These are phyloP conservation scores for Penicillium diatomitis DNA, from an alignment of 495 filamentous ascomycete genomes.

Conservation along the genomic window DNA sequence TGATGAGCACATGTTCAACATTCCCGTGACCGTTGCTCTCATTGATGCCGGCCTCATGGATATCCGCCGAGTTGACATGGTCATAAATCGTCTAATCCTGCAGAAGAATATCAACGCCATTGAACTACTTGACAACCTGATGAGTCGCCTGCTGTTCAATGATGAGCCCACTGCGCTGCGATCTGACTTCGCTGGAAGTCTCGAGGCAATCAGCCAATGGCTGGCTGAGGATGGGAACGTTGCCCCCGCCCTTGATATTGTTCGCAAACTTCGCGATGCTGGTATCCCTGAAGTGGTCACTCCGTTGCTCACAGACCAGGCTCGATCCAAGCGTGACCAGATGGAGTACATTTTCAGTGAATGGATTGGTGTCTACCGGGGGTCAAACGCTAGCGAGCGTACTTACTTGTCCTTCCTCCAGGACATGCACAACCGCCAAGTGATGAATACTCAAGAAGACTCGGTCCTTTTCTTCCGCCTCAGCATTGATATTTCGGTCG, in stretches of 20 bases:
- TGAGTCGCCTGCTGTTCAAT: conserved; percentile 68
- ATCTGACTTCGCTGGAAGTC: conserved; percentile 76
- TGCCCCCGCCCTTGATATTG: conserved; percentile 54
- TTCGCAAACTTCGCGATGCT: conserved; percentile 59
- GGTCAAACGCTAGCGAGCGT: conserved; percentile 60
- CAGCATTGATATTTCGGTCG: conserved; percentile 71
- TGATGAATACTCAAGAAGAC: conserved; percentile 64
- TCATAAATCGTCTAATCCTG: conserved; percentile 60
- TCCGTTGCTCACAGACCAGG: conserved; percentile 38
- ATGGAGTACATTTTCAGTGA: conserved; percentile 92
- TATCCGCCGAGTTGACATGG: conserved; percentile 68
- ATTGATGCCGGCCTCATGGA: conserved; percentile 68
- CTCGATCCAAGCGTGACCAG: conserved; percentile 58
- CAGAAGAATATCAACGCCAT: conserved; percentile 59
- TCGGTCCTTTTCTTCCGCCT: conserved; percentile 69
- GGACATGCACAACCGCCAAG: conserved; percentile 64
- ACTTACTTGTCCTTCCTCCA: conserved; percentile 68
- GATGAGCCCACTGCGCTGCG: conserved; percentile 67
- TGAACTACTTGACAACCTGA: conserved; percentile 63
- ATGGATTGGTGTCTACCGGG: conserved; percentile 78
- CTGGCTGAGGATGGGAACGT: conserved; percentile 62
- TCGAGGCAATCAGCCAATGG: conserved; percentile 76
- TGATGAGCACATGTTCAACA: conserved; percentile 68
- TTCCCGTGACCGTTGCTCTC: conserved; percentile 65
- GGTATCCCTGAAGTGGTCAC: conserved; percentile 46